Evolutionary conservation across 177 flowering plant species (phyloP).

Genomic region (Vitis hybrid): DNA sequence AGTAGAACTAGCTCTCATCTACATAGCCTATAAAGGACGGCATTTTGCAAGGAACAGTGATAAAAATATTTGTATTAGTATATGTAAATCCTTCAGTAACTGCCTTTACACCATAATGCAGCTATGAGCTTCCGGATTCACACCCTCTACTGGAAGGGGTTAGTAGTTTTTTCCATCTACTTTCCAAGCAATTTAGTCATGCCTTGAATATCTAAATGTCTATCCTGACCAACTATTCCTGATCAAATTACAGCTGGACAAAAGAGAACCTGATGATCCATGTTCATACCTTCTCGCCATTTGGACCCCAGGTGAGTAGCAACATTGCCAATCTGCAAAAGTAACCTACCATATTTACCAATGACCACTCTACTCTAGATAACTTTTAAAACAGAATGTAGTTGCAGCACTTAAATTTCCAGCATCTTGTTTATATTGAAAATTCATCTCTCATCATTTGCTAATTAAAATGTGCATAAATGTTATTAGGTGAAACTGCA

Average conservation of each 20-base stretch:
- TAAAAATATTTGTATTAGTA: no score
- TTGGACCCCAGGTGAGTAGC: conserved; percentile 77
- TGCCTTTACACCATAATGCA: conserved; percentile 22
- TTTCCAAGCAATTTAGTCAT: neutral
- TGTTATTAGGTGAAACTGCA: conserved; percentile 78
- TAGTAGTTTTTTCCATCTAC: conserved; percentile 17
- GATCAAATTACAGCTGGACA: conserved; percentile 47
- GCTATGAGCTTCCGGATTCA: conserved; percentile 60
- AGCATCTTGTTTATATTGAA: no score
- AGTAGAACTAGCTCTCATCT: no score
- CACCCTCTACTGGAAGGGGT: conserved; percentile 59
- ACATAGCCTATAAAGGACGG: no score
- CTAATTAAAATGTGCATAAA: neutral
- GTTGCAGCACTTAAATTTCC: no score
- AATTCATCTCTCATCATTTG: no score
- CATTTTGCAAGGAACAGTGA: no score
- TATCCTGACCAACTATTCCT: neutral
- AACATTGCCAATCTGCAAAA: neutral
- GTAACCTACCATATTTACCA: neutral
- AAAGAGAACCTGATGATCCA: conserved; percentile 72
- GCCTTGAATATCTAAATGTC: neutral
- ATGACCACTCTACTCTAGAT: neutral
- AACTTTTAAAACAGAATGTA: neutral
- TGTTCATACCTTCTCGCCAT: conserved; percentile 77
- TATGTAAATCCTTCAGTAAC: conserved; percentile 1